These are phyloP conservation scores for Lodderomyces elongisporus DNA, from an alignment of 1,139 yeast genomes.

Conservation along the genomic window DNA sequence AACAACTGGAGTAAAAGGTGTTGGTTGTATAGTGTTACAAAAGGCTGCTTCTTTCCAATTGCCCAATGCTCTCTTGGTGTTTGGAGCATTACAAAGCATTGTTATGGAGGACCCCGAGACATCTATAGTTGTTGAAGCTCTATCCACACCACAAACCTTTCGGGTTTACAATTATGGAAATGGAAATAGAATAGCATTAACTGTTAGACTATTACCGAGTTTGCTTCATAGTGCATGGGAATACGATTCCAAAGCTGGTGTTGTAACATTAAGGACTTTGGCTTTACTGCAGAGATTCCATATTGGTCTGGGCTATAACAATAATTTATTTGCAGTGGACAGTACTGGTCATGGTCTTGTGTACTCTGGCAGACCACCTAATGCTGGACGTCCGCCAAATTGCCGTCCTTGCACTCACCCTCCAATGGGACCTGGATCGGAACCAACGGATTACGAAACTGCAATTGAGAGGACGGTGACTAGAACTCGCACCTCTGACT, in stretches of 20 bases:
- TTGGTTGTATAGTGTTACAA: slow-evolving; percentile 18
- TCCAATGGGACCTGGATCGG: slow-evolving; percentile 1
- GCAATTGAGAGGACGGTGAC: neutral
- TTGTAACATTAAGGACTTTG: slow-evolving; percentile 15
- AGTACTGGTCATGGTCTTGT: neutral
- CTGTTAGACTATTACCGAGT: slow-evolving; percentile 14
- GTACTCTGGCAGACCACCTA: slow-evolving; percentile 2
- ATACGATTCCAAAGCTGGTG: slow-evolving; percentile 18
- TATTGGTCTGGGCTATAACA: slow-evolving; percentile 4
- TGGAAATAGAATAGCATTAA: slow-evolving; percentile 24
- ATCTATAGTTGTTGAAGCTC: slow-evolving; percentile 16
- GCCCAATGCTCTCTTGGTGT: slow-evolving; percentile 14
- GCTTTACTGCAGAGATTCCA: slow-evolving; percentile 5
- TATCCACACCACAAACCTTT: slow-evolving; percentile 18
- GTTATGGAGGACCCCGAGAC: slow-evolving; percentile 19
- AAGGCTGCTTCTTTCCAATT: slow-evolving; percentile 18
- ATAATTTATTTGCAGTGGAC: slow-evolving; percentile 1
- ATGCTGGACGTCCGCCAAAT: neutral
- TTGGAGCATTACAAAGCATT: slow-evolving; percentile 19
- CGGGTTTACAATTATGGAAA: slow-evolving; percentile 23
- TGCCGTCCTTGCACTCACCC: neutral
- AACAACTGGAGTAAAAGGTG: slow-evolving; percentile 23
- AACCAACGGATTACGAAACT: neutral
- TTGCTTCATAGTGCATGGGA: slow-evolving; percentile 9
- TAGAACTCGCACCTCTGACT: neutral